Percentiles rank a stretch among this genome's conserved stretches.
These are phyloP conservation scores for Passalora sequoiae DNA, from an alignment of 2,329 filamentous ascomycete genomes.

Conservation along the genomic window DNA sequence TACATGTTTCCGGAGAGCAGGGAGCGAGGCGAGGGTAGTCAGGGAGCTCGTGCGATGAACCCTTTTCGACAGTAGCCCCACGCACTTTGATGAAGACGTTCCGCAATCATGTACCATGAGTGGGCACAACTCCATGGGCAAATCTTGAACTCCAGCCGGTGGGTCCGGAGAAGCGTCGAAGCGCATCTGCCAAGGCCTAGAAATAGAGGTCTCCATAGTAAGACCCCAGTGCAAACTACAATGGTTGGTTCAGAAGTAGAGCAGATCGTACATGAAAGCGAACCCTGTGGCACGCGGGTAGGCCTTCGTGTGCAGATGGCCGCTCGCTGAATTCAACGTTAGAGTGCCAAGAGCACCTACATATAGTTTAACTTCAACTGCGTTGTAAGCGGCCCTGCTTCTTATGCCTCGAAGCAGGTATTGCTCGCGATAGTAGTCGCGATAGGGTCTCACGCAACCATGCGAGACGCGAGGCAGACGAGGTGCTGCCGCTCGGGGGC, in stretches of 20 bases:
- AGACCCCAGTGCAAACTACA: too few relatives aligned
- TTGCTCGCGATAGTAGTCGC: not conserved
- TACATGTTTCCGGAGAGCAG: too few relatives aligned
- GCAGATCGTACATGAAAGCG: not conserved
- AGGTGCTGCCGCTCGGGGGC: not conserved
- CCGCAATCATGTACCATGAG: too few relatives aligned
- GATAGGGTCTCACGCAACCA: not conserved
- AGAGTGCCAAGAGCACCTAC: not conserved
- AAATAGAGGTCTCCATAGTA: not conserved
- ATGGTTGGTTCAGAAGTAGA: not conserved
- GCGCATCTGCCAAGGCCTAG: not conserved
- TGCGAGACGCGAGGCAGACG: not conserved
- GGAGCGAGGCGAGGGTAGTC: too few relatives aligned
- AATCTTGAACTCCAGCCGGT: too few relatives aligned
- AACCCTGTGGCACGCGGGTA: not conserved
- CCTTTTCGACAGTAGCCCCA: too few relatives aligned
- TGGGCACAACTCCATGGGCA: too few relatives aligned
- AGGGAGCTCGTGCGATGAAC: too few relatives aligned
- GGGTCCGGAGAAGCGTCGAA: constrained; percentile 3
- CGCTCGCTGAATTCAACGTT: too few relatives aligned
- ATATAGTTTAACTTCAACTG: too few relatives aligned
- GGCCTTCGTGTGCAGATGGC: too few relatives aligned
- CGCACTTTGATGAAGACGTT: too few relatives aligned
- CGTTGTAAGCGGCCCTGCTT: not conserved
- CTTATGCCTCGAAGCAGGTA: not conserved